phyloP scores from a whole-genome alignment of 345 rosid genomes.

The Linum usitatissimum region DNA sequence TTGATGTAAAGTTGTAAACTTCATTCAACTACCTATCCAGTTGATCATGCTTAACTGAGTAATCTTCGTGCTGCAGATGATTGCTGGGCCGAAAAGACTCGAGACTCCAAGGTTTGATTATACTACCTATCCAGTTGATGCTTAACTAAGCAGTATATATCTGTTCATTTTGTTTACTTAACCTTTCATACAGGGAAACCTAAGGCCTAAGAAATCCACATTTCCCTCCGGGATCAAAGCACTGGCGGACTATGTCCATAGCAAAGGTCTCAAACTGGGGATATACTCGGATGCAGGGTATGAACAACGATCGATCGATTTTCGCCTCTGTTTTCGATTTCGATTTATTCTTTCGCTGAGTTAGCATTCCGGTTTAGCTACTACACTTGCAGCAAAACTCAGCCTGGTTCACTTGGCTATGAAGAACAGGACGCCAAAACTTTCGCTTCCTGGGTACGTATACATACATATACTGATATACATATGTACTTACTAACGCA shows the following conservation, averaged over 20 bases:
- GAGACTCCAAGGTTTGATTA: slow-evolving; percentile 46
- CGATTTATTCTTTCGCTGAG: no score
- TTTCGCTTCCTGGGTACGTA: slow-evolving; percentile 9
- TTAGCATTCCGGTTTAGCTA: background rate
- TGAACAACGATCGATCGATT: no score
- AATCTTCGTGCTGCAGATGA: slow-evolving; percentile 41
- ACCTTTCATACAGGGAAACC: background rate
- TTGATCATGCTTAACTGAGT: background rate
- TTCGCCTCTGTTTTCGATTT: no score
- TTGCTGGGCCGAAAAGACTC: slow-evolving; percentile 85
- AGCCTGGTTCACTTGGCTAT: slow-evolving; percentile 5
- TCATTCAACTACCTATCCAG: background rate
- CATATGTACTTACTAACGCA: background rate
- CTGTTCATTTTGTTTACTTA: no score
- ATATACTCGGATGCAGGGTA: slow-evolving; percentile 10
- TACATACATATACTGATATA: no score
- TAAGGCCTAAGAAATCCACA: slow-evolving; percentile 5
- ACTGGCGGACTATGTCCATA: slow-evolving; percentile 6
- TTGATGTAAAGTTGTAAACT: no score
- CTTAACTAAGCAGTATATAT: no score
- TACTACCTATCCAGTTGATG: no score
- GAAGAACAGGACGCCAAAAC: slow-evolving; percentile 7
- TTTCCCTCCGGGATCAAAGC: slow-evolving; percentile 10
- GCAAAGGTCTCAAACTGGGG: slow-evolving; percentile 9
- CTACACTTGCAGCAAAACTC: background rate